Evolutionary conservation across 495 filamentous ascomycete genomes (phyloP), one percentile per base, ranked within the genome.

Genomic region (Extremus antarcticus): DNA sequence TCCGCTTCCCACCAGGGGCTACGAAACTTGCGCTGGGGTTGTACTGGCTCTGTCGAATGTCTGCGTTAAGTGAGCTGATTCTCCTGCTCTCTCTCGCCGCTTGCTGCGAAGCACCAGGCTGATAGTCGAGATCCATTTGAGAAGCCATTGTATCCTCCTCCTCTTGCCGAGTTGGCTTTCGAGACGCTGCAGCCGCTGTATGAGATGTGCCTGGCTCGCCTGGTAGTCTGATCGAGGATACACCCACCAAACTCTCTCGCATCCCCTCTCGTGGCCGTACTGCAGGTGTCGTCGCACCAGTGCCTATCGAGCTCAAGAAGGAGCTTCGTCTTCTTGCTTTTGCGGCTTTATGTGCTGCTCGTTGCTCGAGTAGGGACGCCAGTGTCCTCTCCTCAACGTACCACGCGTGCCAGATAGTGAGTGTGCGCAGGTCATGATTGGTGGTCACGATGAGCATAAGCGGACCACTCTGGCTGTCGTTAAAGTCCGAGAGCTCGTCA

Each of bases 11-110:
- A 64, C 70, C 67, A 43, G 69, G 54, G 20, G 68, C 67, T 25
- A 62, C 74, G 19, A 72, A 77, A 67, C 71, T 71, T 53, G 25
- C 46, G 16, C 4, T 39, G 13, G 24, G 51, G 1, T 17, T 50
- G 51, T 32, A 9, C 22, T 60, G 69, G 19, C 81, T 78, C 2
- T 83, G 74, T 50, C 86, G 77, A 53, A 90, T 87, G 47, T 88
- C 85, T n/a, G 92, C 87, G 50, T 97, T 78, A 56, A 97, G 74
- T 35, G 92, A 96, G 68, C 92, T 97, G 20, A 97, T 88, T 25
- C 92, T 78, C 25, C 92, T 78, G 13, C 88, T 92, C 41, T 88
- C 82, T 66, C 86, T 82, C 20, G 80, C 74, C 2, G 83, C 81
- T 17, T 80, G 79, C 39, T 82, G 77, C 25, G 80, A 77, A 45